A percentile compares a stretch with the other conserved stretches of the same genome.
phyloP scores from a whole-genome alignment of 371 early-diverging fungal genomes.

The Mortierella sp. region DNA sequence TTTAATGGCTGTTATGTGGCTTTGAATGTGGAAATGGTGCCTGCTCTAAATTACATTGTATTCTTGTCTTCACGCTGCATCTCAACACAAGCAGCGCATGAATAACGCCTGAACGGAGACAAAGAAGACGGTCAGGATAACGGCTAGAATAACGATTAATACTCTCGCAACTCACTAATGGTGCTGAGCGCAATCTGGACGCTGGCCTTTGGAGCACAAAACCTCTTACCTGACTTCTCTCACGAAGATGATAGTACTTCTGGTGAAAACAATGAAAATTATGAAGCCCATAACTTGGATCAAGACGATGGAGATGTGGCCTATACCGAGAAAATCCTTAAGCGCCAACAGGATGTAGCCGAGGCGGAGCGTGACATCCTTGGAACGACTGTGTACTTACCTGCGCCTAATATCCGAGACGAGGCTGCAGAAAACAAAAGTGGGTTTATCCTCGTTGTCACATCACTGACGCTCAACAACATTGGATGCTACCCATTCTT shows the following conservation, averaged over 20 bases:
- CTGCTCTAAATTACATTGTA: background rate
- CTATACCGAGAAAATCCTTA: conserved; percentile 24
- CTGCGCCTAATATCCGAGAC: conserved; percentile 32
- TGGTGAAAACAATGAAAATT: background rate
- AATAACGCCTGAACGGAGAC: conserved; percentile 2
- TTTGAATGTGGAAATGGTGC: conserved; percentile 5
- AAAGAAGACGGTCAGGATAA: conserved; percentile 10
- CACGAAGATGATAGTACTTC: conserved; percentile 8
- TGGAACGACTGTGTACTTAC: conserved; percentile 44
- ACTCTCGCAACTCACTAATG: conserved; percentile 24
- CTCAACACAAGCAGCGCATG: conserved; percentile 1
- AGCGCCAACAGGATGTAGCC: conserved; percentile 24
- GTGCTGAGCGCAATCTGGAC: conserved; percentile 56
- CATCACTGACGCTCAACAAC: conserved; percentile 70
- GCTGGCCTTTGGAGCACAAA: conserved; percentile 52
- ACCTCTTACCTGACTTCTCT: conserved; percentile 20
- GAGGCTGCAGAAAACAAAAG: conserved; percentile 66
- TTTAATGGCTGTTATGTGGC: background rate
- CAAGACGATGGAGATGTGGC: background rate
- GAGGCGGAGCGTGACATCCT: conserved; percentile 46
- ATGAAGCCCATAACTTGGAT: conserved; percentile 1
- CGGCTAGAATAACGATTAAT: conserved; percentile 9
- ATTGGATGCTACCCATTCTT: conserved; percentile 70
- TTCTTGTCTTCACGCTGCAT: background rate
- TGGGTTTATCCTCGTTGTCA: conserved; percentile 64